Base-by-base conservation (phyloP, 192 early-diverging fungal species). In the Mycoemilia scoparia region DNA sequence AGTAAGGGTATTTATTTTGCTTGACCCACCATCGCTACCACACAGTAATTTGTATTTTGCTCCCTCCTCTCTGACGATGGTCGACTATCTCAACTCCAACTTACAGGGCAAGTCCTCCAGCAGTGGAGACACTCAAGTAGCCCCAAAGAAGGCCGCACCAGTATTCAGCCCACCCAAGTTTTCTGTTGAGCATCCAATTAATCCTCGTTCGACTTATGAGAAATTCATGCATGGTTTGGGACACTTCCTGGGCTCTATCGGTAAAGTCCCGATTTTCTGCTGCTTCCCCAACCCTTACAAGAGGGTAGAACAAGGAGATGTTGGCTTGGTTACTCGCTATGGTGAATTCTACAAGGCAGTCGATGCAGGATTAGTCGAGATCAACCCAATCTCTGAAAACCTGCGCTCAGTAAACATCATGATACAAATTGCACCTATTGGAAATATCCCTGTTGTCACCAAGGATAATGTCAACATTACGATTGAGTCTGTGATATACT, bases 401-500 rank as follows among this genome's bases (percentile, higher is more conserved):
- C 20, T 63, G 27, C 21, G 22, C 3, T 49, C 43, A 21, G 54
- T 72, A 10, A 70, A 79, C 39, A 73, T 74, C 26, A 72, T 66
- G 38, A 64, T 82, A 7, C 66, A 75, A 39, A 69, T 81, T 11
- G 33, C 45, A 24, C 41, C 74, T 5, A 75, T 88, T 17, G 67
- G 71, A 19, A 35, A 51, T 14, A 78, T 88, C 50, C 51, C 65
- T 5, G 78, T 91, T 38, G 79, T 86, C 58, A 86, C 83, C 25
- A 84, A 90, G 49, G 87, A 92, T 59, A 93, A 93, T 44, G 82
- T 88, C 34, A 76, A 67, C 17, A 70, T 87, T 18, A 49, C 49
- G 3, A 87, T 95, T 36, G 87, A 89, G 50, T 72, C 76, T 6
- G 84, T 93, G 0, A 55, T 93, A 1, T 90, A 79, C 41, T 92